Conservation (phyloP, 2,329 filamentous ascomycete genomes). For the Colletotrichum camelliae region DNA sequence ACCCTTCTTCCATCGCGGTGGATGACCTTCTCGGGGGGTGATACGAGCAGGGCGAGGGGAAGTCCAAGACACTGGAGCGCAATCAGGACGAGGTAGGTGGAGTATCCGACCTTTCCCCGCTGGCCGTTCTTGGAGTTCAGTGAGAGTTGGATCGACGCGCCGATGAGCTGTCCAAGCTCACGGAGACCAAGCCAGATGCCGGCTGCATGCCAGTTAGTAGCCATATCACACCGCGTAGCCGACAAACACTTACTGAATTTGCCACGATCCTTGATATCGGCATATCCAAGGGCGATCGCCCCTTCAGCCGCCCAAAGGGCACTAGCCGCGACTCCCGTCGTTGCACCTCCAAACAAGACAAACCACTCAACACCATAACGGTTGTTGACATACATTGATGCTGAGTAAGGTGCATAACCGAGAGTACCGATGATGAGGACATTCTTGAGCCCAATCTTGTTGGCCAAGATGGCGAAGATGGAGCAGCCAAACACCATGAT, state of each 20-base stretch:
- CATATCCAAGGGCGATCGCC: constrained; percentile 34
- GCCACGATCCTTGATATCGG: constrained; percentile 49
- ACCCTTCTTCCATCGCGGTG: constrained; percentile 37
- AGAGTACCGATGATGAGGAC: constrained; percentile 47
- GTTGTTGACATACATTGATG: constrained; percentile 48
- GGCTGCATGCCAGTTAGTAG: constrained; percentile 27
- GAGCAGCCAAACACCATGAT: constrained; percentile 52
- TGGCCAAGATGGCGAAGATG: constrained; percentile 42
- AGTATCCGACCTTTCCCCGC: constrained; percentile 51
- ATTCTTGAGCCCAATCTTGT: constrained; percentile 38
- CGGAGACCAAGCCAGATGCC: constrained; percentile 60
- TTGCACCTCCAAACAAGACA: constrained; percentile 45
- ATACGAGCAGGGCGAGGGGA: constrained; percentile 48
- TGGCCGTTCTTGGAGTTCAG: constrained; percentile 49
- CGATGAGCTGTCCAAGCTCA: constrained; percentile 58
- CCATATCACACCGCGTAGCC: rapidly evolving
- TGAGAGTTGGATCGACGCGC: constrained; percentile 54
- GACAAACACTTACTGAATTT: constrained; percentile 34
- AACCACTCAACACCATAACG: constrained; percentile 48
- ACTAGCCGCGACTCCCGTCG: constrained; percentile 37
- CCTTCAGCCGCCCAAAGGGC: constrained; percentile 38
- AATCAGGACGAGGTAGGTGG: constrained; percentile 45
- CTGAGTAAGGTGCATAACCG: constrained; percentile 49
- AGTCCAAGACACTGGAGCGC: constrained; percentile 50
- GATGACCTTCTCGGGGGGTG: constrained; percentile 50